phyloP scores from a whole-genome alignment of 768 basidiomycete genomes.

The Lentinula raphanica region DNA sequence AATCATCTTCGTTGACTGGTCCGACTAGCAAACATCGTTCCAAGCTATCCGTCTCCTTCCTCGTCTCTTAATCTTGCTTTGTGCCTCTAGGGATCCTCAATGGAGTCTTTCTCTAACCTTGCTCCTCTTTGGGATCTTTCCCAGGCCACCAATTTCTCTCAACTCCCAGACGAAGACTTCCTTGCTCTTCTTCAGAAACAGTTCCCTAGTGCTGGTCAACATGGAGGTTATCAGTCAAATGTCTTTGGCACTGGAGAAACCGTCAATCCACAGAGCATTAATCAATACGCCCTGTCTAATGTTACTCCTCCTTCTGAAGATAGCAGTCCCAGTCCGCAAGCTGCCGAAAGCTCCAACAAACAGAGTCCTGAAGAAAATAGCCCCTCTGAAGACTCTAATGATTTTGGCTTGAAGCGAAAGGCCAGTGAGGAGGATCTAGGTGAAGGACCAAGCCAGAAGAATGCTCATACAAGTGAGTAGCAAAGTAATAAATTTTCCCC shows the following conservation, averaged over 20 bases:
- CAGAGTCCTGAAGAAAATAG: conserved; percentile 12
- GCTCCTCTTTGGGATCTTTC: conserved; percentile 66
- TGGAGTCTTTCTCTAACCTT: conserved; percentile 46
- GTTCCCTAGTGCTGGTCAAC: conserved; percentile 35
- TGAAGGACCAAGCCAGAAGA: conserved; percentile 64
- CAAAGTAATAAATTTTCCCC: neutral
- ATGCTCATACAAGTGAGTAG: conserved; percentile 54
- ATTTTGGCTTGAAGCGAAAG: conserved; percentile 67
- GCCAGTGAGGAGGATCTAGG: conserved; percentile 60
- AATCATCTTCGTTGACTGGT: neutral
- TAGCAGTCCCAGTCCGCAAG: conserved; percentile 74
- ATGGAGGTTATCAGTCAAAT: conserved; percentile 10
- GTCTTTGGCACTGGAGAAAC: conserved; percentile 26
- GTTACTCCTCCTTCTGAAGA: conserved; percentile 66
- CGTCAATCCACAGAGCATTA: conserved; percentile 58
- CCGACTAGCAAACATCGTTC: neutral
- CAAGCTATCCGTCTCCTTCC: neutral
- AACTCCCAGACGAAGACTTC: conserved; percentile 71
- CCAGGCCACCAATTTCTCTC: conserved; percentile 52
- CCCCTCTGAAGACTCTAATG: conserved; percentile 33
- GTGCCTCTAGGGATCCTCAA: conserved; percentile 15
- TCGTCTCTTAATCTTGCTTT: neutral
- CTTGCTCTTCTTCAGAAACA: conserved; percentile 75
- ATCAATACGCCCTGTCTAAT: conserved; percentile 42
- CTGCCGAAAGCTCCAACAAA: conserved; percentile 31